Evolutionary conservation across 2,329 filamentous ascomycete species (phyloP).

Genomic region (Fusarium compactum): DNA sequence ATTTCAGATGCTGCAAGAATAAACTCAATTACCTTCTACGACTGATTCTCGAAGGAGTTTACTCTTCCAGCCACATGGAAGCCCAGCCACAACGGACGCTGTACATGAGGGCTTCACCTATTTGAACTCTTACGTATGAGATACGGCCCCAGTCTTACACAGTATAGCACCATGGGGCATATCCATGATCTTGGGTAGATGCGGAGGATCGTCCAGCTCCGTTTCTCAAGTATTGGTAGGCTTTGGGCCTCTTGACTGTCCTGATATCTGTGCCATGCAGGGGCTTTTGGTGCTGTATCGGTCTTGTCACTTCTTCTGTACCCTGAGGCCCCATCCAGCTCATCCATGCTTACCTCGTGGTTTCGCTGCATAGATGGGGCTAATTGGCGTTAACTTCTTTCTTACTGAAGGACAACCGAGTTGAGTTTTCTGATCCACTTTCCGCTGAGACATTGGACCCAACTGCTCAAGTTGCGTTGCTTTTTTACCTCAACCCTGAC

Average conservation of each 20-base stretch:
- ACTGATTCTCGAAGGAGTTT: constrained; percentile 33
- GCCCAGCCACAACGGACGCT: constrained; percentile 23
- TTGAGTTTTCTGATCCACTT: background rate
- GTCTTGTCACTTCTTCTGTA: constrained; percentile 14
- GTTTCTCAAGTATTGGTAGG: constrained; percentile 3
- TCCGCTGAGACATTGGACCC: background rate
- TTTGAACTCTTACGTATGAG: constrained; percentile 31
- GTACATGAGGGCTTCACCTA: background rate
- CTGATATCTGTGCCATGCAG: constrained; percentile 27
- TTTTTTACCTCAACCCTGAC: constrained; percentile 1
- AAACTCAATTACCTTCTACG: constrained; percentile 29
- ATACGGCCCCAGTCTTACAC: background rate
- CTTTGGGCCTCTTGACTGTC: background rate
- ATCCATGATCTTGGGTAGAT: background rate
- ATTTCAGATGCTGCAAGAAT: constrained; percentile 14
- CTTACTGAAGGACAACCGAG: constrained; percentile 1
- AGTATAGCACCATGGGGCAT: background rate
- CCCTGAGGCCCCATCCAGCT: constrained; percentile 8
- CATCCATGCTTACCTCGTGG: constrained; percentile 40
- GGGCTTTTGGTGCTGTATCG: constrained; percentile 1
- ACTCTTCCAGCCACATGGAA: constrained; percentile 17
- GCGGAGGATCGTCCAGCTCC: background rate
- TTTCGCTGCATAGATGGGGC: constrained; percentile 18
- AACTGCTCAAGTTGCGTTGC: background rate
- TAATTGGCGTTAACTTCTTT: background rate